phyloP scores from a whole-genome alignment of 75 land plant genomes.

The Gnetum montanum region DNA sequence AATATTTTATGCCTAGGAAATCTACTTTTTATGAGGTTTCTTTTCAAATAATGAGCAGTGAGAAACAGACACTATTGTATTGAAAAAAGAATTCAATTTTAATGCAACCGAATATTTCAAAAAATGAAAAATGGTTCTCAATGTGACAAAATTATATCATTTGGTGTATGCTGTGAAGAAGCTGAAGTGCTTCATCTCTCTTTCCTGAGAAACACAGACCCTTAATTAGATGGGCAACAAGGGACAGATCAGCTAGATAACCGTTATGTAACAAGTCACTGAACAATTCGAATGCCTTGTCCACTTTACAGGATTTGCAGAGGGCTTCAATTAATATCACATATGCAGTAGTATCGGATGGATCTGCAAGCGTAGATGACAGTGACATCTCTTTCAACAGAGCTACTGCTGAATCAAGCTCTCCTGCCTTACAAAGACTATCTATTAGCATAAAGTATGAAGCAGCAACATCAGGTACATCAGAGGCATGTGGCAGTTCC shows the following conservation, averaged over 20 bases:
- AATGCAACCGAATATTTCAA: no score
- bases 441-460: constrained; percentile 42
- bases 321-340: constrained; percentile 45
- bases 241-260: constrained; percentile 23
- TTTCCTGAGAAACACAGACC: constrained; percentile 32
- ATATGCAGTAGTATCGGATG: constrained; percentile 5
- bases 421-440: constrained; percentile 47
- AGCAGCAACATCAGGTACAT: constrained; percentile 27
- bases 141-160: constrained; percentile 17
- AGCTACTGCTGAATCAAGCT: constrained; percentile 37
- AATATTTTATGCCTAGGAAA: no score
- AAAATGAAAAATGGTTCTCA: no score
- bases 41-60: no score
- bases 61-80: no score
- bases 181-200: constrained; percentile 56
- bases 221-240: constrained; percentile 34
- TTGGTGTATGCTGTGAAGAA: constrained; percentile 35
- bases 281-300: constrained; percentile 52
- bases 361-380: constrained; percentile 2
- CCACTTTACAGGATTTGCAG: constrained; percentile 29
- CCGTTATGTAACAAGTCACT: constrained; percentile 30
- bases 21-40: no score
- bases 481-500: constrained; percentile 21
- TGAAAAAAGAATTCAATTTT: no score
- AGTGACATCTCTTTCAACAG: constrained; percentile 41